A percentile compares a stretch with the other conserved stretches of the same genome.
phyloP scores from a whole-genome alignment of 1,284 basidiomycete genomes.

The Cryptococcus sp. region DNA sequence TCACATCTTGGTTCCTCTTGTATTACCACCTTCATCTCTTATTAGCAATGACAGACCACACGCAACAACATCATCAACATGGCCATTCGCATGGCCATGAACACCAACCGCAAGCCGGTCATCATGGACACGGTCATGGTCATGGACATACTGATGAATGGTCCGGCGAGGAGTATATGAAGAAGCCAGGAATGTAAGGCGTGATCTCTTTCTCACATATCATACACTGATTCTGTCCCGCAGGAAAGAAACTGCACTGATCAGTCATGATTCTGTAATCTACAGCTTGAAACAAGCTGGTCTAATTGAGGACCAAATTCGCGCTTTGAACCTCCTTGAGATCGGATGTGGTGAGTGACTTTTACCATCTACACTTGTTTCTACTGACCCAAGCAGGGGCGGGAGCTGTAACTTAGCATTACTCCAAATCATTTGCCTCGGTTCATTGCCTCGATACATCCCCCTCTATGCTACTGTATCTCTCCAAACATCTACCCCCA shows the following conservation, averaged over 20 bases:
- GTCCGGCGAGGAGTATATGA: conserved; percentile 32
- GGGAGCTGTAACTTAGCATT: conserved; percentile 32
- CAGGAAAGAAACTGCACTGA: conserved; percentile 23
- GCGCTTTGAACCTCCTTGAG: conserved; percentile 22
- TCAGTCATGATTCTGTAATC: conserved; percentile 17
- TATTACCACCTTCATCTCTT: too few species aligned
- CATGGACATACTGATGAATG: conserved; percentile 18
- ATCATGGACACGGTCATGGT: conserved; percentile 8
- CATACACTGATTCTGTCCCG: not conserved
- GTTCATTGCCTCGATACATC: conserved; percentile 34
- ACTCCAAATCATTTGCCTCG: conserved; percentile 16
- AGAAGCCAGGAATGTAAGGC: conserved; percentile 23
- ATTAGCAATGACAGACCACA: too few species aligned
- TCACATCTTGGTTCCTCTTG: too few species aligned
- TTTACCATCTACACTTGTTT: not conserved
- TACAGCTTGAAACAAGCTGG: conserved; percentile 16
- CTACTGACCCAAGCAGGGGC: conserved; percentile 14
- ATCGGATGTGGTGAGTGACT: conserved; percentile 28
- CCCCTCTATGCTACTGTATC: conserved; percentile 27
- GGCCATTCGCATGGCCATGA: too few species aligned
- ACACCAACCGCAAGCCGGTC: not conserved
- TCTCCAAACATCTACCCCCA: conserved; percentile 11
- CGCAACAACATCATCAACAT: too few species aligned
- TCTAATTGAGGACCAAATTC: conserved; percentile 5
- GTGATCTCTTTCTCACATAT: conserved; percentile 3